phyloP scores from a whole-genome alignment of 78 protist genomes.

The Trichosphaerium sp. region DNA sequence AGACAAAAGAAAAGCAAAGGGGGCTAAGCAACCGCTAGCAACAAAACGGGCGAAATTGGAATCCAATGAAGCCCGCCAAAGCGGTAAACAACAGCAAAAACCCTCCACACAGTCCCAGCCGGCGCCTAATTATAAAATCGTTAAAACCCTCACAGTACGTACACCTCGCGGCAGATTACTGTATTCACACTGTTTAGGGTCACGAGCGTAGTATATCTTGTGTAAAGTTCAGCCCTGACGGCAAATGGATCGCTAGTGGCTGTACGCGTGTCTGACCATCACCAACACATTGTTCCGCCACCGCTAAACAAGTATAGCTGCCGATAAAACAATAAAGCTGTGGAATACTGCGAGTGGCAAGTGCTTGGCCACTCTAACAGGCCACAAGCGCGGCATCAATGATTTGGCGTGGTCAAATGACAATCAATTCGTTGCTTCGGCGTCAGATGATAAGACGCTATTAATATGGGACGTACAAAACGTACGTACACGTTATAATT shows the following conservation, averaged over 20 bases:
- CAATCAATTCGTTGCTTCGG: slow-evolving; percentile 53
- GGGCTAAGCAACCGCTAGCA: too few species aligned
- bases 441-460: slow-evolving; percentile 69
- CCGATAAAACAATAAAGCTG: slow-evolving; percentile 55
- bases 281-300: background rate
- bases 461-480: slow-evolving; percentile 59
- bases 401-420: slow-evolving; percentile 63
- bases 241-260: slow-evolving; percentile 65
- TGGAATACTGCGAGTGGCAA: slow-evolving; percentile 36
- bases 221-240: slow-evolving; percentile 83
- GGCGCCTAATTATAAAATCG: too few species aligned
- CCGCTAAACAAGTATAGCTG: slow-evolving; percentile 29
- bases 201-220: slow-evolving; percentile 67
- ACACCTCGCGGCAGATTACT: too few species aligned
- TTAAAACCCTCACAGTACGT: too few species aligned
- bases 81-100: too few species aligned
- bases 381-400: slow-evolving; percentile 55
- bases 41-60: too few species aligned
- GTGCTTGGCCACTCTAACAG: slow-evolving; percentile 6
- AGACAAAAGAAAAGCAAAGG: too few species aligned
- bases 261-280: slow-evolving; percentile 21
- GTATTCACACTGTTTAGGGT: slow-evolving; percentile 50
- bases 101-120: too few species aligned
- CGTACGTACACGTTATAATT: slow-evolving; percentile 11
- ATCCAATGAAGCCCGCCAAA: too few species aligned